Percentiles rank a stretch among this genome's conserved stretches.
phyloP scores from a whole-genome alignment of 768 basidiomycete genomes.

The Serendipita sp. region DNA sequence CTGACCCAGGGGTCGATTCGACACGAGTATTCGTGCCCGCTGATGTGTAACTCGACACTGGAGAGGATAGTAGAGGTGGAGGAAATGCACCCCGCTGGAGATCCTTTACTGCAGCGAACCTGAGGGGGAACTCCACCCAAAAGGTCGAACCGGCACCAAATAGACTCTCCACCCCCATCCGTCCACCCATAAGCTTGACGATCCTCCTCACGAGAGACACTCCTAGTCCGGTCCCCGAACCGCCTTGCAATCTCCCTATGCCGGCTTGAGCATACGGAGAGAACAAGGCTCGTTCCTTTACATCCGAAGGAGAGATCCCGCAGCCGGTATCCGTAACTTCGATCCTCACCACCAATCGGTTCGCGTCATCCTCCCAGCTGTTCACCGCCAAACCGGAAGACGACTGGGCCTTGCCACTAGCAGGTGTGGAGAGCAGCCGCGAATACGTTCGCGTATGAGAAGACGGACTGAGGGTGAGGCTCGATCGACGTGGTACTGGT shows the following conservation, averaged over 20 bases:
- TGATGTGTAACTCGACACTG: background rate
- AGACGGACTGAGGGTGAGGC: background rate
- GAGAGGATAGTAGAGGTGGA: background rate
- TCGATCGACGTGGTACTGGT: constrained; percentile 6
- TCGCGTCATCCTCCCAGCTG: background rate
- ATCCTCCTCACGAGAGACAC: constrained; percentile 28
- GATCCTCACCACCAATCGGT: constrained; percentile 23
- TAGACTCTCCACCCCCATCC: constrained; percentile 23
- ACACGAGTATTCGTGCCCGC: background rate
- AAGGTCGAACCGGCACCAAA: constrained; percentile 10
- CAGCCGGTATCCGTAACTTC: constrained; percentile 29
- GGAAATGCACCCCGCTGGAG: background rate
- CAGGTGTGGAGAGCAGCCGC: background rate
- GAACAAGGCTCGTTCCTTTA: constrained; percentile 20
- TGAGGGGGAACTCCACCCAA: constrained; percentile 14
- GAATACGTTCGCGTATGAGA: background rate
- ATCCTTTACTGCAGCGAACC: background rate
- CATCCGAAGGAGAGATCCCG: constrained; percentile 23
- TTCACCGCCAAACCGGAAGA: background rate
- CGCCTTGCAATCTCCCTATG: constrained; percentile 27
- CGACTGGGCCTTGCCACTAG: background rate
- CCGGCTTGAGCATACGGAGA: constrained; percentile 25
- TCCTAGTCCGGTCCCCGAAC: constrained; percentile 29
- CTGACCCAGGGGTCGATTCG: no score
- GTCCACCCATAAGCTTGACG: constrained; percentile 25